These are phyloP conservation scores for Aspergillus aculeatus DNA, from an alignment of 2,329 filamentous ascomycete species.

Conservation along the genomic window DNA sequence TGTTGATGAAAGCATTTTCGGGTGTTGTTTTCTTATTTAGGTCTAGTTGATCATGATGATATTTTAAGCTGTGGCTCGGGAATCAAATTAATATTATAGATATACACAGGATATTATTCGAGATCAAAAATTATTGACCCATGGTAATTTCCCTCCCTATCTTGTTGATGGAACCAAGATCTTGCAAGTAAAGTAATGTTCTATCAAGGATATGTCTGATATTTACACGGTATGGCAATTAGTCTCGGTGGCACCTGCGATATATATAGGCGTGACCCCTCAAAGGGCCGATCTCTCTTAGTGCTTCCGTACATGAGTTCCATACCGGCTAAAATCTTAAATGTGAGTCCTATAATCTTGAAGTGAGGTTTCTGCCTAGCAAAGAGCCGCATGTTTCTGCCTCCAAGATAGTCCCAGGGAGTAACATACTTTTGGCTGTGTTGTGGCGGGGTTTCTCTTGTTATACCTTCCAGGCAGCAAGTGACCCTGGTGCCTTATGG, in stretches of 20 bases:
- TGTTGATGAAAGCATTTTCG: constrained; percentile 14
- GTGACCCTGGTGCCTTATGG: not conserved
- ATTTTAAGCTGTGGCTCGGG: no score
- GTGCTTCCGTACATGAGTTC: not conserved
- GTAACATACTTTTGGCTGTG: not conserved
- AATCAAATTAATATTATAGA: no score
- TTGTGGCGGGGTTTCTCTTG: not conserved
- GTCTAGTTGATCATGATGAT: not conserved
- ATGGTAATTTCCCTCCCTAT: no score
- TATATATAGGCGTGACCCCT: not conserved
- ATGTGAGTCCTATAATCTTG: not conserved
- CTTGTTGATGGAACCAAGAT: no score
- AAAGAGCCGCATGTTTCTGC: not conserved
- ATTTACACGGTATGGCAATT: no score
- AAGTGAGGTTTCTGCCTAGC: not conserved
- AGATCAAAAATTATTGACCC: no score
- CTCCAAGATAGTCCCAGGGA: not conserved
- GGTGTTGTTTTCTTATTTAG: constrained; percentile 8
- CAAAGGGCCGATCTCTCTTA: not conserved
- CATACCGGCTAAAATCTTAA: not conserved
- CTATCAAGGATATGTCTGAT: no score
- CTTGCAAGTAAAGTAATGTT: no score
- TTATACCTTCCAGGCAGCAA: not conserved
- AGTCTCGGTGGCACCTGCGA: not conserved
- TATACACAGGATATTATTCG: no score